These are phyloP conservation scores for Phytophthora meadii DNA, from an alignment of 352 stramenopile species.

Conservation along the genomic window DNA sequence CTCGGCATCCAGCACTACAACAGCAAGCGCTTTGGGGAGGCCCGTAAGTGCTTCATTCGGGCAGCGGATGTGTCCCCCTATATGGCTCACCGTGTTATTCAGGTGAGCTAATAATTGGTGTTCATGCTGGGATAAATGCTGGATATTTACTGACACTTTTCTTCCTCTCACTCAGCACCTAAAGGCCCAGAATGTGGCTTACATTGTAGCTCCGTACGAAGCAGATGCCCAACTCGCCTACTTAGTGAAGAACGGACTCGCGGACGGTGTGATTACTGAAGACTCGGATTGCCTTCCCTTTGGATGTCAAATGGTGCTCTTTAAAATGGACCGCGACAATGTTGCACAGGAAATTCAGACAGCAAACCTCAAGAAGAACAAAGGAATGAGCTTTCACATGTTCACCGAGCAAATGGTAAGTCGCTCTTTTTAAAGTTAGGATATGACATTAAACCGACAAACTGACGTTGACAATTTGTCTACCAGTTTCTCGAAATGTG, in stretches of 20 bases:
- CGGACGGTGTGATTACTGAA: constrained; percentile 96
- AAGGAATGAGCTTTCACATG: constrained; percentile 72
- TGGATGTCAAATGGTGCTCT: constrained; percentile 92
- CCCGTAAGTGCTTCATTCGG: constrained; percentile 73
- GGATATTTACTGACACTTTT: neutral
- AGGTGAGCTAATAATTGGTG: constrained; percentile 37
- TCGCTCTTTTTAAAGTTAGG: neutral
- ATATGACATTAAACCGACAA: neutral
- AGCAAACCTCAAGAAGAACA: constrained; percentile 78
- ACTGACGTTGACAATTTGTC: constrained; percentile 5
- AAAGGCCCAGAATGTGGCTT: constrained; percentile 77
- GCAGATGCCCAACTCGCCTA: constrained; percentile 97
- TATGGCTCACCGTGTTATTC: constrained; percentile 83
- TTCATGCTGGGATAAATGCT: neutral
- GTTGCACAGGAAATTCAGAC: constrained; percentile 87
- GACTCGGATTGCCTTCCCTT: constrained; percentile 96
- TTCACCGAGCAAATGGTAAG: constrained; percentile 88
- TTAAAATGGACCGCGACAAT: constrained; percentile 95
- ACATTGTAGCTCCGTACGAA: constrained; percentile 97
- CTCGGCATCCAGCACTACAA: constrained; percentile 66
- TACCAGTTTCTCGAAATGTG: constrained; percentile 90
- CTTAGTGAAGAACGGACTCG: constrained; percentile 77
- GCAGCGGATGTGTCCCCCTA: constrained; percentile 81
- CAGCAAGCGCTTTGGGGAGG: constrained; percentile 62
- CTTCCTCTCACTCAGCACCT: constrained; percentile 40